Percentiles rank a stretch among this genome's conserved stretches.
These are phyloP conservation scores for Lecanicillium sp. DNA, from an alignment of 2,329 filamentous ascomycete genomes.

Conservation along the genomic window DNA sequence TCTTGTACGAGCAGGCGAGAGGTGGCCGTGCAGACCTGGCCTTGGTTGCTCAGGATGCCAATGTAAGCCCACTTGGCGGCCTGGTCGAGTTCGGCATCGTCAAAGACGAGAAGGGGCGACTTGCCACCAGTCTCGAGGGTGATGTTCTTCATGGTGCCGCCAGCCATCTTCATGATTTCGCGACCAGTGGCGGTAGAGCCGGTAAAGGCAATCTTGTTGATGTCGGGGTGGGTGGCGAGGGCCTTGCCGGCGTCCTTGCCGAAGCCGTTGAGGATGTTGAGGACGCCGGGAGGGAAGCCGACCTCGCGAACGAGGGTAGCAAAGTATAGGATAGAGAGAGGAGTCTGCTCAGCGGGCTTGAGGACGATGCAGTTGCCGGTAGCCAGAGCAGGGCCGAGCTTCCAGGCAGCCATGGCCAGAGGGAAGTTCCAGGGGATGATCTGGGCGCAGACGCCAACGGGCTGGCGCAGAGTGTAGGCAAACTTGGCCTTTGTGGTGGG, in stretches of 20 bases:
- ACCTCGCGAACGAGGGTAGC: conserved; percentile 62
- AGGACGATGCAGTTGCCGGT: conserved; percentile 57
- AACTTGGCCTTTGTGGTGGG: conserved; percentile 61
- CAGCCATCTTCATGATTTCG: conserved; percentile 68
- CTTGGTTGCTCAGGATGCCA: conserved; percentile 52
- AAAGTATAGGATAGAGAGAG: conserved; percentile 57
- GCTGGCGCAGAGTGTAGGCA: conserved; percentile 67
- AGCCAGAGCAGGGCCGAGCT: conserved; percentile 63
- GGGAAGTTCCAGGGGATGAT: conserved; percentile 76
- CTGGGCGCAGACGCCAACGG: conserved; percentile 66
- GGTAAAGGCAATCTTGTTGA: conserved; percentile 76
- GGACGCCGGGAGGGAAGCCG: conserved; percentile 69
- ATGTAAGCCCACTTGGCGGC: conserved; percentile 52
- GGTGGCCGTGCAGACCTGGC: conserved; percentile 59
- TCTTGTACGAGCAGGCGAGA: conserved; percentile 59
- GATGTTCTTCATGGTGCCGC: conserved; percentile 58
- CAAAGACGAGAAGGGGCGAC: conserved; percentile 55
- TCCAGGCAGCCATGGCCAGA: conserved; percentile 47
- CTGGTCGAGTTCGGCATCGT: conserved; percentile 58
- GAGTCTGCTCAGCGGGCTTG: conserved; percentile 62
- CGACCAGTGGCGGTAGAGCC: conserved; percentile 66
- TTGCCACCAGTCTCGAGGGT: conserved; percentile 63
- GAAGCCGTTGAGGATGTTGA: conserved; percentile 69
- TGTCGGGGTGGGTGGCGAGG: conserved; percentile 56
- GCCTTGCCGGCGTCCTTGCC: conserved; percentile 62